Percentiles rank a stretch among this genome's conserved stretches.
Conservation (phyloP, 805 yeast genomes). For the Metschnikowia drakensbergensis region DNA sequence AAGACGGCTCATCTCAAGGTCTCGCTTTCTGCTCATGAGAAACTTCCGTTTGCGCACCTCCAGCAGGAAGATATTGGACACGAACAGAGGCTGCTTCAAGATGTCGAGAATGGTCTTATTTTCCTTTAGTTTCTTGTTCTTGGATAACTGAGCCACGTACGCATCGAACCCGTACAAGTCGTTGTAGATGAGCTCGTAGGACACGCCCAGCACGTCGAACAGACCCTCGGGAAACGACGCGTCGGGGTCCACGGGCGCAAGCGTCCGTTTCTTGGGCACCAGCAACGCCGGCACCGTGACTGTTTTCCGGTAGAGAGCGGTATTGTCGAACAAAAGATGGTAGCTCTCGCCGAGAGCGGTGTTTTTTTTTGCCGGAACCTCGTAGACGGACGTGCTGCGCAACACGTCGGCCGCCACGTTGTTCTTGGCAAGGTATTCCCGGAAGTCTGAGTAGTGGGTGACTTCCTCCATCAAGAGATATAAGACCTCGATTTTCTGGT, state of each 20-base stretch:
- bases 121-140: conserved; percentile 33
- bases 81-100: conserved; percentile 14
- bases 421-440: conserved; percentile 44
- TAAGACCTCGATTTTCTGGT: conserved; percentile 49
- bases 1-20: conserved; percentile 58
- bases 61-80: conserved; percentile 27
- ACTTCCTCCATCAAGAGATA: conserved; percentile 42
- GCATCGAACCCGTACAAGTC: conserved; percentile 29
- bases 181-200: conserved; percentile 30
- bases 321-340: conserved; percentile 44
- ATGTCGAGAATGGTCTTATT: conserved; percentile 20
- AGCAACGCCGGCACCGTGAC: conserved; percentile 23
- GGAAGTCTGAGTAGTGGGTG: conserved; percentile 43
- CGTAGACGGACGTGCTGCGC: conserved; percentile 18
- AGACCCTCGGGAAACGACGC: conserved; percentile 21
- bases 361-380: conserved; percentile 4
- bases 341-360: conserved; percentile 27
- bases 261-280: conserved; percentile 35
- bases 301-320: conserved; percentile 46
- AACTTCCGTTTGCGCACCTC: conserved; percentile 55
- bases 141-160: conserved; percentile 16
- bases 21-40: conserved; percentile 54
- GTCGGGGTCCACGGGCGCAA: conserved; percentile 33
- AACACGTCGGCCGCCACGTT: conserved; percentile 23
- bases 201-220: conserved; percentile 29